Conservation (phyloP, 169 alveolate species). For the Babesia bigemina region DNA sequence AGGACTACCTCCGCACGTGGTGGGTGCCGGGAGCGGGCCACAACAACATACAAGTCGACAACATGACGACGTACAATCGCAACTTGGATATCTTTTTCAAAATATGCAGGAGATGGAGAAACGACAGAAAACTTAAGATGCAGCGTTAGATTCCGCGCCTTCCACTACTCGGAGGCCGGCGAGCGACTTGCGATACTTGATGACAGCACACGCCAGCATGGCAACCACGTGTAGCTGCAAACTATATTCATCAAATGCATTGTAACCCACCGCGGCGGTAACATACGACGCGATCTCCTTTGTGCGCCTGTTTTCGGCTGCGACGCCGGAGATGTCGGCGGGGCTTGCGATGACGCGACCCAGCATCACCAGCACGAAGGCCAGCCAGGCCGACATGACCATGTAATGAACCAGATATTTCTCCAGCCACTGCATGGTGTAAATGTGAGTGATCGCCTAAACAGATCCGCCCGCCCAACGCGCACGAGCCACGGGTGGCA, state of each 20-base stretch:
- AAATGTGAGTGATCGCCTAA: not conserved
- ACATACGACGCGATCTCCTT: conserved; percentile 58
- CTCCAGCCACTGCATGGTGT: conserved; percentile 9
- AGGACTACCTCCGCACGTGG: conserved; percentile 75
- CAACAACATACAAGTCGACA: conserved; percentile 71
- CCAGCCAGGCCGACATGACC: conserved; percentile 37
- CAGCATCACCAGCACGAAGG: conserved; percentile 34
- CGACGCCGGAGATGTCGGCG: conserved; percentile 32
- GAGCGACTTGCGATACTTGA: conserved; percentile 26
- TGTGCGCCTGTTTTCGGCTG: conserved; percentile 26
- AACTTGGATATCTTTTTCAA: conserved; percentile 57
- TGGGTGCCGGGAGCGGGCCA: conserved; percentile 79
- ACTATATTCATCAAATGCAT: not conserved
- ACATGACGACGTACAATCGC: conserved; percentile 63
- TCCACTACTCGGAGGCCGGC: not conserved
- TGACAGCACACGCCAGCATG: conserved; percentile 25
- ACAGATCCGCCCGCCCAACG: conserved; percentile 23
- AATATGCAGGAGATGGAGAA: conserved; percentile 47
- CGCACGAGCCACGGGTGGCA: not conserved
- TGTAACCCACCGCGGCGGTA: conserved; percentile 54
- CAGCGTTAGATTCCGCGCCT: not conserved
- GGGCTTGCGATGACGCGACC: conserved; percentile 44
- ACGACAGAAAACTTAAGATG: not conserved
- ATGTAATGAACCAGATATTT: conserved; percentile 21
- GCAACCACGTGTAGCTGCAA: conserved; percentile 37